phyloP scores from a whole-genome alignment of 306 rosid genomes.

The Cicer cuneatum region DNA sequence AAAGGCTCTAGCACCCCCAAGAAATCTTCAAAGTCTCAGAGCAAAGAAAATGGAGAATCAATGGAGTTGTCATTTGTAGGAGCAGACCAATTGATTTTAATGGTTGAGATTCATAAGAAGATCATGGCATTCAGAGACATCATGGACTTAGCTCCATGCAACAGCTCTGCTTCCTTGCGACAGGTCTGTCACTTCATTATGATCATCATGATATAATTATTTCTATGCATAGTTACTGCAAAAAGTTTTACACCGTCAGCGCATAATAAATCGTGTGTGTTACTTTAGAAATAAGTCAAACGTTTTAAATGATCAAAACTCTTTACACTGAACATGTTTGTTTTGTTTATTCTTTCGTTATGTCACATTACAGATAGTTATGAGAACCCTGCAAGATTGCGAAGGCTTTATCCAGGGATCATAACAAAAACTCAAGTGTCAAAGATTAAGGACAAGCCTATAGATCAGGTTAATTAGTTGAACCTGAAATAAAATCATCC shows the following conservation, averaged over 20 bases:
- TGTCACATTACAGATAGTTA: conserved; percentile 59
- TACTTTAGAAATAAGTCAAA: no score
- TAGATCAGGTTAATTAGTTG: conserved; percentile 52
- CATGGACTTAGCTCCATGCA: conserved; percentile 64
- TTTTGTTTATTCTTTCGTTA: no score
- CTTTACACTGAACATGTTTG: no score
- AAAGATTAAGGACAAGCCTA: conserved; percentile 48
- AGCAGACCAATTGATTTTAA: conserved; percentile 49
- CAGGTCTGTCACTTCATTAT: conserved; percentile 45
- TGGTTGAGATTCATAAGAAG: conserved; percentile 63
- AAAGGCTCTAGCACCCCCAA: conserved; percentile 28
- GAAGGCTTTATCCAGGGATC: conserved; percentile 60
- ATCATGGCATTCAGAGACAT: conserved; percentile 67
- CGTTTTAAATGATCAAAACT: no score
- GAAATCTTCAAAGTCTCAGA: conserved; percentile 44
- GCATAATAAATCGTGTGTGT: no score
- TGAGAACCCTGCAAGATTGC: conserved; percentile 64
- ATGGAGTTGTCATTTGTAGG: conserved; percentile 47
- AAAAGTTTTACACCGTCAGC: no score
- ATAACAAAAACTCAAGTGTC: conserved; percentile 48
- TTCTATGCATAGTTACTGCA: no score
- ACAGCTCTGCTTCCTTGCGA: conserved; percentile 54
- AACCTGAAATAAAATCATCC: not conserved
- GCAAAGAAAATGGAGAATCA: conserved; percentile 38
- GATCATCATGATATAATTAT: no score